phyloP scores from a whole-genome alignment of 2,329 filamentous ascomycete genomes.

The Chrysoporthe puriensis region DNA sequence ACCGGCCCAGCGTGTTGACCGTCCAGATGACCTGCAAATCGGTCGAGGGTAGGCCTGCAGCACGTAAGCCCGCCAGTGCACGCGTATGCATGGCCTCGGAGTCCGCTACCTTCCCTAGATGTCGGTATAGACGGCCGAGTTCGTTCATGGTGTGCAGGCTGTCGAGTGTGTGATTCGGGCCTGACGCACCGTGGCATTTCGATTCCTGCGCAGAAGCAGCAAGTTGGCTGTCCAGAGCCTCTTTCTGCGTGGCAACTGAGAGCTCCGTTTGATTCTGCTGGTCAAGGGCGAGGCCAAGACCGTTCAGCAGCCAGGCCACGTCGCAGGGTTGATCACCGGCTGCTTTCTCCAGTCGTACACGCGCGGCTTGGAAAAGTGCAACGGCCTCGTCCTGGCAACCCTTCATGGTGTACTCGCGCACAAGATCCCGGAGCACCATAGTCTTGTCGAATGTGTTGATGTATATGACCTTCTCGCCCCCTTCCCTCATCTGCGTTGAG shows the following conservation, averaged over 20 bases:
- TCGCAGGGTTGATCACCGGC: neutral
- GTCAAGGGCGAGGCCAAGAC: neutral
- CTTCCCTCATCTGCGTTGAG: neutral
- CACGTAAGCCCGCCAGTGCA: neutral
- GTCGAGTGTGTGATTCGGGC: neutral
- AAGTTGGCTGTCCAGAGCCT: neutral
- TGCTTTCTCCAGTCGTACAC: neutral
- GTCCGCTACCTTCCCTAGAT: neutral
- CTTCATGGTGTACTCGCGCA: constrained; percentile 4
- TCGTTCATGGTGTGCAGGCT: constrained; percentile 2
- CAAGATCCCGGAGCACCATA: constrained; percentile 8
- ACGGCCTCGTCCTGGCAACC: neutral
- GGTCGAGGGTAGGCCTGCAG: neutral
- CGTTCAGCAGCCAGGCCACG: neutral
- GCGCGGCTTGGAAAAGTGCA: neutral
- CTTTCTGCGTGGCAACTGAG: neutral
- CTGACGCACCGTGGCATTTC: neutral
- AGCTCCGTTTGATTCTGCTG: neutral
- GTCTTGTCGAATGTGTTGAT: neutral
- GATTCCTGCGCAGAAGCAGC: neutral
- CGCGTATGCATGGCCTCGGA: neutral
- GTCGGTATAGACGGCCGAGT: neutral
- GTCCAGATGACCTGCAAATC: constrained; percentile 4
- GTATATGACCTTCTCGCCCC: neutral
- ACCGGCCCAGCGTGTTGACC: constrained; percentile 1